A percentile compares a stretch with the other conserved stretches of the same genome.
These are phyloP conservation scores for Globisporangium takayamanum DNA, from an alignment of 352 stramenopile species.

Conservation along the genomic window DNA sequence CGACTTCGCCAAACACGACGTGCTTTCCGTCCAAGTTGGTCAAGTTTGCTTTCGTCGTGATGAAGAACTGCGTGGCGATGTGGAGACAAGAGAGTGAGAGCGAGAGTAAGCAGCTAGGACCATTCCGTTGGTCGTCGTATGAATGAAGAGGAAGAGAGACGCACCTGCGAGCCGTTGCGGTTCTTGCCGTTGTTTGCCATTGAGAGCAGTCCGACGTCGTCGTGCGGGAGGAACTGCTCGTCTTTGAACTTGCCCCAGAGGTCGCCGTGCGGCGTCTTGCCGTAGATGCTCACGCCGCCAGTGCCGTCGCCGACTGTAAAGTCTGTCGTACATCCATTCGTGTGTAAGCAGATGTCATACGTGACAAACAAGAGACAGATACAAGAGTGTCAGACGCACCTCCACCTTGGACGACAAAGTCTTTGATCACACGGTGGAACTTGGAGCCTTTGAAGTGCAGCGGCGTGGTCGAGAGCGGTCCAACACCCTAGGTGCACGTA, in stretches of 20 bases:
- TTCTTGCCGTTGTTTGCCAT: slow-evolving; percentile 81
- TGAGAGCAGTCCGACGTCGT: slow-evolving; percentile 69
- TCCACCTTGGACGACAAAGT: slow-evolving; percentile 88
- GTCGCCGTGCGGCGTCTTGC: slow-evolving; percentile 47
- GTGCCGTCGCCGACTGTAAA: slow-evolving; percentile 69
- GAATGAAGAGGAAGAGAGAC: background rate
- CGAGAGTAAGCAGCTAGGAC: background rate
- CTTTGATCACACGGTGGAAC: slow-evolving; percentile 91
- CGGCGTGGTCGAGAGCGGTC: slow-evolving; percentile 14
- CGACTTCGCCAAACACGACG: slow-evolving; percentile 94
- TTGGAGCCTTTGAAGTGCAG: slow-evolving; percentile 85
- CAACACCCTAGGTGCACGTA: slow-evolving; percentile 15
- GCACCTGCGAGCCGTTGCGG: slow-evolving; percentile 66
- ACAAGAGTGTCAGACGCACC: slow-evolving; percentile 10
- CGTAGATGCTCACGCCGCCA: slow-evolving; percentile 75
- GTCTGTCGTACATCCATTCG: slow-evolving; percentile 20
- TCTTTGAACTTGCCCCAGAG: slow-evolving; percentile 84
- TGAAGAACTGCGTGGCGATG: slow-evolving; percentile 54
- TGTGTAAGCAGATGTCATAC: background rate
- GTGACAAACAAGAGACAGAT: background rate
- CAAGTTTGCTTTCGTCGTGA: slow-evolving; percentile 57
- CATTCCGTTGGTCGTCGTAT: background rate
- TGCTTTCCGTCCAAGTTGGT: slow-evolving; percentile 92
- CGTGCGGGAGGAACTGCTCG: slow-evolving; percentile 65
- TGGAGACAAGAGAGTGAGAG: background rate